Conservation (phyloP, 2,329 filamentous ascomycete genomes). For the Chrysosporium keratinophilum region DNA sequence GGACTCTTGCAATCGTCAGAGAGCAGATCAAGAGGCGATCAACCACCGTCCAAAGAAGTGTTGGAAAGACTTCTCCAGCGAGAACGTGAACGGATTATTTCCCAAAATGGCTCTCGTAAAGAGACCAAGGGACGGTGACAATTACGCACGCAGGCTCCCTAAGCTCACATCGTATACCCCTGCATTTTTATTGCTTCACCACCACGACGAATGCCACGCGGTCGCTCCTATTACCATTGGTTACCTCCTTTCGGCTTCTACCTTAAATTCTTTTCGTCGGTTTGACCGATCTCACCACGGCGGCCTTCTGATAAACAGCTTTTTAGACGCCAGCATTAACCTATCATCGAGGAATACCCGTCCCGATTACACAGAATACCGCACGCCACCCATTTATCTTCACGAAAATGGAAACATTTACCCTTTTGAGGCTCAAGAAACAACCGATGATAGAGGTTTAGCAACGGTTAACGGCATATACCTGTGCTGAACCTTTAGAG, state of each 20-base stretch:
- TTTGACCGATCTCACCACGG: background rate
- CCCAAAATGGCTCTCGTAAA: conserved; percentile 23
- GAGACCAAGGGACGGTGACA: conserved; percentile 23
- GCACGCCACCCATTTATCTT: background rate
- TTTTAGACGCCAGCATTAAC: background rate
- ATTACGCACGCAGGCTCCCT: background rate
- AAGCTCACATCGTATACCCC: background rate
- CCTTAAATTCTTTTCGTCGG: too few relatives aligned
- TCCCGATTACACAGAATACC: background rate
- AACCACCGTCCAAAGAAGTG: conserved; percentile 23
- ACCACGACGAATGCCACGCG: too few relatives aligned
- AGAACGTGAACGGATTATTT: conserved; percentile 24
- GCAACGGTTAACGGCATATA: background rate
- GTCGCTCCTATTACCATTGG: background rate
- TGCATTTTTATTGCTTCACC: conserved; percentile 1
- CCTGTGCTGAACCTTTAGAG: too few relatives aligned
- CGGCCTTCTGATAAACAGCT: background rate
- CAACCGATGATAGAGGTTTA: background rate
- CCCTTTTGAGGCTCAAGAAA: background rate
- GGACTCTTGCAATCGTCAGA: conserved; percentile 17
- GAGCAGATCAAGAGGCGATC: conserved; percentile 1
- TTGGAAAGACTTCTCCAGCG: conserved; percentile 28
- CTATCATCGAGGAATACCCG: background rate
- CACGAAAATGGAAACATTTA: background rate
- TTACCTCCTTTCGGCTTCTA: too few relatives aligned